Evolutionary conservation across 2,329 filamentous ascomycete genomes (phyloP).

Genomic region (Trichoderma koningii): DNA sequence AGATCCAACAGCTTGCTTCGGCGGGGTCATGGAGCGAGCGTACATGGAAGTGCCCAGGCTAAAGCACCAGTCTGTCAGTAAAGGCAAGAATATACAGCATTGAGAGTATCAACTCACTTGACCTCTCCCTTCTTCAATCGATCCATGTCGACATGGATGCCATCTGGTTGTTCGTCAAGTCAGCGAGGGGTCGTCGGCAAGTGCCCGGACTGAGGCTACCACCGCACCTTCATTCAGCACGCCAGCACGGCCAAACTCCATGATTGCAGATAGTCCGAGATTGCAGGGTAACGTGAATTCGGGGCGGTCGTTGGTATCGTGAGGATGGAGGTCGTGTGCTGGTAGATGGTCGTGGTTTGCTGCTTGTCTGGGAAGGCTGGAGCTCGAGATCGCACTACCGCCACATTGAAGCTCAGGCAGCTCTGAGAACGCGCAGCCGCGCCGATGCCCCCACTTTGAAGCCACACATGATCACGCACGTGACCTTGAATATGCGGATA

Average conservation of each 20-base stretch:
- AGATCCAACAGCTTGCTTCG: conserved; percentile 29
- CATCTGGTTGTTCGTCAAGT: conserved; percentile 64
- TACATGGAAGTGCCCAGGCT: conserved; percentile 98
- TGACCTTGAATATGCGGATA: background rate
- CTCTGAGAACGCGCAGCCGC: conserved; percentile 49
- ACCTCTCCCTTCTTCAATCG: conserved; percentile 98
- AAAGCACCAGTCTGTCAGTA: conserved; percentile 39
- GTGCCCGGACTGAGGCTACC: conserved; percentile 22
- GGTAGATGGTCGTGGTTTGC: conserved; percentile 33
- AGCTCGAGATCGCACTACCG: conserved; percentile 36
- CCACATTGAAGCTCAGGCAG: conserved; percentile 48
- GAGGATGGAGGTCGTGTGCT: conserved; percentile 25
- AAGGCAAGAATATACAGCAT: conserved; percentile 4
- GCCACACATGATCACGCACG: conserved; percentile 1
- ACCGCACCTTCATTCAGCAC: conserved; percentile 63
- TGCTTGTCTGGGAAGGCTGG: conserved; percentile 38
- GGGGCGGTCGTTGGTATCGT: conserved; percentile 1
- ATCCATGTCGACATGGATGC: conserved; percentile 99
- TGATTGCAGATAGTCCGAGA: conserved; percentile 35
- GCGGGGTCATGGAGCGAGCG: conserved; percentile 48
- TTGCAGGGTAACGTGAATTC: background rate
- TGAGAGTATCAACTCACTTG: conserved; percentile 67
- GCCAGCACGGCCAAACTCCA: conserved; percentile 67
- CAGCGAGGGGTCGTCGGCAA: conserved; percentile 27
- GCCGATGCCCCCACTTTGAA: conserved; percentile 10